Evolutionary conservation across 352 stramenopile species (phyloP).

Genomic region (Phytophthora quininea): DNA sequence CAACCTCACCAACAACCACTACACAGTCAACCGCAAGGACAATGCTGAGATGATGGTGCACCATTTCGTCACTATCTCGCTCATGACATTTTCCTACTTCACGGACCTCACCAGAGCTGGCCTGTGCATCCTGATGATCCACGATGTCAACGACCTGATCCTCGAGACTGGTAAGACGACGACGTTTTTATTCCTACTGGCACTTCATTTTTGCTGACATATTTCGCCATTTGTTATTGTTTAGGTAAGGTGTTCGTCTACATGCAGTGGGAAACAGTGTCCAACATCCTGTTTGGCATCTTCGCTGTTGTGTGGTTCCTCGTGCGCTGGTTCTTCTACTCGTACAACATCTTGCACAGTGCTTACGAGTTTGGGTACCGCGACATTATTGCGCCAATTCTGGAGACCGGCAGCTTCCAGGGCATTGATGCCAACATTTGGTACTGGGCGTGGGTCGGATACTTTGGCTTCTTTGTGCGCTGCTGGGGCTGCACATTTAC

Average conservation of each 20-base stretch:
- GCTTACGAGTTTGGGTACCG: conserved; percentile 45
- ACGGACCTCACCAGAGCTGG: conserved; percentile 58
- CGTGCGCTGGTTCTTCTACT: conserved; percentile 57
- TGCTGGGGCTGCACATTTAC: conserved; percentile 65
- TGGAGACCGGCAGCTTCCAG: conserved; percentile 33
- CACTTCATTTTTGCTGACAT: not conserved
- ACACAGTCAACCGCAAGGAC: conserved; percentile 72
- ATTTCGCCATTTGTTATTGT: too few relatives aligned
- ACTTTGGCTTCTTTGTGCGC: conserved; percentile 45
- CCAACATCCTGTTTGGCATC: conserved; percentile 58
- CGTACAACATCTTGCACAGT: conserved; percentile 59
- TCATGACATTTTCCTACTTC: conserved; percentile 64
- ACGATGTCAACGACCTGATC: conserved; percentile 68
- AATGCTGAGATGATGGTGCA: conserved; percentile 71
- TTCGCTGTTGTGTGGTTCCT: conserved; percentile 65
- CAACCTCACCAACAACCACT: conserved; percentile 67
- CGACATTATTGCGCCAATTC: conserved; percentile 44
- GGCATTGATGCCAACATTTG: conserved; percentile 36
- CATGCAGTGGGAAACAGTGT: conserved; percentile 47
- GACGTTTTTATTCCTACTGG: conserved; percentile 2
- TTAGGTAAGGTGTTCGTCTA: conserved; percentile 69
- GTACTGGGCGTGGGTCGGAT: conserved; percentile 48
- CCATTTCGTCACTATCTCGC: conserved; percentile 61
- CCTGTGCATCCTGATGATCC: conserved; percentile 69
- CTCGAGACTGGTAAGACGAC: conserved; percentile 19